Evolutionary conservation across 371 early-diverging fungal species (phyloP).

Genomic region (Mortierella sp.): DNA sequence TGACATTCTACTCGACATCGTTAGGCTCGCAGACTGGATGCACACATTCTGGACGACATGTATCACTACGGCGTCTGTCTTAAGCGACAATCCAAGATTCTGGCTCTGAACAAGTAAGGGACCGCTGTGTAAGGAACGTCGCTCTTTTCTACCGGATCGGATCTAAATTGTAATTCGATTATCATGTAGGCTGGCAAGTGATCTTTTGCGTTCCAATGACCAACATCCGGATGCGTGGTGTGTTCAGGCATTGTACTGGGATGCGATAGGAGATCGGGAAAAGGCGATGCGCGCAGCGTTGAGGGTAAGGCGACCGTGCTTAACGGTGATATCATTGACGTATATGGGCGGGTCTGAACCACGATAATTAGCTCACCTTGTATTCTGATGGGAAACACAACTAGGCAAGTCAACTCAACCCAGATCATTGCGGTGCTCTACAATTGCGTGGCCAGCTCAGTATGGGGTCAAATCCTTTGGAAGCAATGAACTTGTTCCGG

Average conservation of each 20-base stretch:
- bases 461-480: conserved; percentile 9
- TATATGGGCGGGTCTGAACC: background rate
- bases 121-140: background rate
- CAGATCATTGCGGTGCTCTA: conserved; percentile 36
- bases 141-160: background rate
- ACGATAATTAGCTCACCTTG: background rate
- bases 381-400: background rate
- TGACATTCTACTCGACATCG: background rate
- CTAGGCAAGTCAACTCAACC: conserved; percentile 25
- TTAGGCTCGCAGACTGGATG: conserved; percentile 39
- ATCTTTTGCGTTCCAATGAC: conserved; percentile 26
- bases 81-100: conserved; percentile 12
- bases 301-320: conserved; percentile 6
- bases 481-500: conserved; percentile 25
- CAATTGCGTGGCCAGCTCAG: conserved; percentile 24
- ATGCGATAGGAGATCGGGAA: conserved; percentile 12
- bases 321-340: background rate
- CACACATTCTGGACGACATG: conserved; percentile 22
- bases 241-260: conserved; percentile 32
- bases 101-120: conserved; percentile 21
- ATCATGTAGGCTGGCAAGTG: conserved; percentile 18
- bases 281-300: conserved; percentile 28
- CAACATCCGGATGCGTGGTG: conserved; percentile 44
- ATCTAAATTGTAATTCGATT: background rate
- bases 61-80: conserved; percentile 36